Base-by-base conservation (phyloP, 129 eudicot species). In the Silybum marianum region DNA sequence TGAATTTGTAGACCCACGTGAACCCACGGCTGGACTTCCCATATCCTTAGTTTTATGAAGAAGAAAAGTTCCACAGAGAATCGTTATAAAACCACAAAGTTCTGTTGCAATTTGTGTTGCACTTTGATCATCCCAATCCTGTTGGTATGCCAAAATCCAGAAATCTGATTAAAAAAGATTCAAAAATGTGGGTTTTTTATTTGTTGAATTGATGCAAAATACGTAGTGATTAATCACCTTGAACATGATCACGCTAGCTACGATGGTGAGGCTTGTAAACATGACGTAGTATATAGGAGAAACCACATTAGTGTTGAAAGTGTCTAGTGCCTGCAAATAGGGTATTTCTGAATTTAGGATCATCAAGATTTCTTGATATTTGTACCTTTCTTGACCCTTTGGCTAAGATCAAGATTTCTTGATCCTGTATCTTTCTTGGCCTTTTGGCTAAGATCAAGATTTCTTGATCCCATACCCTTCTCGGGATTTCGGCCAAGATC, bases 161-260 rank as follows among this genome's bases (percentile, higher is more conserved):
- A 51, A 21, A 38, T 10, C 0, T 32, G 30, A 79, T 79, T 39
- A 71, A 19, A 4, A n/a, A 48, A 32, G 36, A 19, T 51, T 2
- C 42, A 73, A 8, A 68, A 44, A 72, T 9, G 44, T 14, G 66
- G 66, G 48, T 73, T 32, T 32, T 32, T 48, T n/a, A 12, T 80
- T 72, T 51, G 62, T 71, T 73, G 34, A 10, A 23, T 51, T 79
- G 73, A 38, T 65, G 80, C 21, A 26, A 30, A 42, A 62, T 39
- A 39, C 19, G 10, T n/a, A 22, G 6, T 3, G 0, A 80, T n/a
- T n/a, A n/a, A 76, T 87, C 62, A 94, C 98, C 97, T 94, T 94
- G 78, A 92, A 92, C 98, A 94, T 94, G 82, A 94, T 95, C 80
- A 92, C 82, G 81, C 98, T 95, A 26, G 98, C 98, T 6, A 95